Conservation (phyloP, 352 stramenopile genomes). For the Pythium myriotylum region DNA sequence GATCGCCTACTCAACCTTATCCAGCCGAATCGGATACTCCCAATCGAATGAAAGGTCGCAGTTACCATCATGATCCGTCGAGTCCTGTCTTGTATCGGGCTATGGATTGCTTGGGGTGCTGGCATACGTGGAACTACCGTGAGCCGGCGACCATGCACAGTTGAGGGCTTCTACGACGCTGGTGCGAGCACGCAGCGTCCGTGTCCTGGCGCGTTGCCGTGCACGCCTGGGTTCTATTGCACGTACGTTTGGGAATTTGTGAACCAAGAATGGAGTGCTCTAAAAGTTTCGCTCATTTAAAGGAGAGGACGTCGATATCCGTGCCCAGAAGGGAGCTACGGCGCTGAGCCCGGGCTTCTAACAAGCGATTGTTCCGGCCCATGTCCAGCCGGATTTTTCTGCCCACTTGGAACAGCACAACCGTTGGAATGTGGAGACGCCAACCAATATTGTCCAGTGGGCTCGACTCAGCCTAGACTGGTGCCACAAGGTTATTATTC, state of each 20-base stretch:
- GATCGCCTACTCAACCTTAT: not conserved
- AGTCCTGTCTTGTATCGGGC: too few species aligned
- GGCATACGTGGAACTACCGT: not conserved
- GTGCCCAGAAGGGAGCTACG: constrained; percentile 71
- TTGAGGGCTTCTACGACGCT: constrained; percentile 58
- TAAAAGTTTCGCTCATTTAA: too few species aligned
- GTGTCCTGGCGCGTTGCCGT: constrained; percentile 43
- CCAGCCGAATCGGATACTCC: not conserved
- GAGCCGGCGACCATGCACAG: constrained; percentile 30
- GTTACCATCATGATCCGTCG: too few species aligned
- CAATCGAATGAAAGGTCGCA: too few species aligned
- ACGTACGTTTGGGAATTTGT: too few species aligned
- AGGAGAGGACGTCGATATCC: constrained; percentile 39
- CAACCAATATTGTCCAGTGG: constrained; percentile 59
- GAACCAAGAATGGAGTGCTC: too few species aligned
- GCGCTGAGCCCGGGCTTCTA: constrained; percentile 39
- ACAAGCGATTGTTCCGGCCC: constrained; percentile 47
- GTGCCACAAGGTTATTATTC: constrained; percentile 44
- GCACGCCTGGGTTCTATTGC: constrained; percentile 62
- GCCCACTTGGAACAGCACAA: constrained; percentile 37
- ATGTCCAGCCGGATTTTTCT: constrained; percentile 72
- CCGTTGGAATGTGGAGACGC: constrained; percentile 49
- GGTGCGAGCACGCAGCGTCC: constrained; percentile 41
- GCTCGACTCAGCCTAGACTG: constrained; percentile 1
- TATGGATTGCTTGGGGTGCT: too few species aligned